phyloP scores from a whole-genome alignment of 768 basidiomycete genomes.

The Mycena chlorophos region DNA sequence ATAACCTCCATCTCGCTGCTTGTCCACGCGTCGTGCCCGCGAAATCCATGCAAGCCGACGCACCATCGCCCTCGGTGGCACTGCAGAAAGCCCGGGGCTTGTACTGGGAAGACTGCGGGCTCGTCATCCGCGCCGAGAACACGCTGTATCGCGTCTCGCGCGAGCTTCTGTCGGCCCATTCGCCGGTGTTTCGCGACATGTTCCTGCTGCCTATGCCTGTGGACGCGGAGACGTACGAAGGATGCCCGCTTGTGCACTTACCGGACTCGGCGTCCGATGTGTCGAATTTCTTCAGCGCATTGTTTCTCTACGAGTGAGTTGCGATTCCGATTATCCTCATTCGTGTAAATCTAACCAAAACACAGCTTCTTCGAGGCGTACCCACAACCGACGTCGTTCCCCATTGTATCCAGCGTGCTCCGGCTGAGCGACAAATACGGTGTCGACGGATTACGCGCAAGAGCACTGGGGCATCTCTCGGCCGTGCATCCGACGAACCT shows the following conservation, averaged over 20 bases:
- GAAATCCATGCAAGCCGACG: background rate
- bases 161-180: constrained; percentile 16
- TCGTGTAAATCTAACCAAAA: background rate
- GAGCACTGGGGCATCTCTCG: background rate
- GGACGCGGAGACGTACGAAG: background rate
- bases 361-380: background rate
- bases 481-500: background rate
- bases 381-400: background rate
- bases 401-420: background rate
- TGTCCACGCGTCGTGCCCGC: too few relatives aligned
- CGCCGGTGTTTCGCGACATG: too few relatives aligned
- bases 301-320: background rate
- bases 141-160: constrained; percentile 22
- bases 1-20: too few relatives aligned
- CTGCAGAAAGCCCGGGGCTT: background rate
- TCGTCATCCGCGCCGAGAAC: constrained; percentile 15
- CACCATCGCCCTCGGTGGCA: background rate
- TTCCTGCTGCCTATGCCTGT: background rate
- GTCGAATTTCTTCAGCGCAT: background rate
- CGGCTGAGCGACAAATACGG: background rate
- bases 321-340: background rate
- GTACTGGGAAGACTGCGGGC: constrained; percentile 19
- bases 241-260: background rate
- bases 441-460: background rate
- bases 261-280: background rate